Evolutionary conservation across 805 yeast genomes (phyloP).

Genomic region (Tetrapisispora namnaoensis): DNA sequence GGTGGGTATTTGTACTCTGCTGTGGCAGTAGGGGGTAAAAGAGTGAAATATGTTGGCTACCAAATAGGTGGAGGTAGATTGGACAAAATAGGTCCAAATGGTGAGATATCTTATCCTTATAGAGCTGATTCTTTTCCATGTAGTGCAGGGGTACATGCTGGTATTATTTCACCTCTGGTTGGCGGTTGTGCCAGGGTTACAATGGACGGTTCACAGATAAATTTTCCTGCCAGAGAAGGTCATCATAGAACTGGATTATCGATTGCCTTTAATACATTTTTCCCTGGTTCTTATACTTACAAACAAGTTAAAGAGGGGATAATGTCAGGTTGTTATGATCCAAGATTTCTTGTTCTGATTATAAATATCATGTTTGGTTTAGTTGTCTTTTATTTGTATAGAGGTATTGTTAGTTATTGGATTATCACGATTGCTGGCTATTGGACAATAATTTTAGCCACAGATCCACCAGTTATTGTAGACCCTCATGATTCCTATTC

Average conservation of each 20-base stretch:
- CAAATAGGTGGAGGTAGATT: constrained; percentile 67
- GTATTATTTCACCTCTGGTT: constrained; percentile 54
- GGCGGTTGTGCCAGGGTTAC: constrained; percentile 74
- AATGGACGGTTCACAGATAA: constrained; percentile 42
- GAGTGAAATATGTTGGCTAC: constrained; percentile 60
- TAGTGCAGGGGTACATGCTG: constrained; percentile 84
- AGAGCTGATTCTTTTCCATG: constrained; percentile 86
- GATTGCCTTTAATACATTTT: constrained; percentile 56
- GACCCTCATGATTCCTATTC: constrained; percentile 42
- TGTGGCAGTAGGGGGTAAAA: constrained; percentile 59
- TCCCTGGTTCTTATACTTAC: constrained; percentile 65
- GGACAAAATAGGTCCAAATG: constrained; percentile 9
- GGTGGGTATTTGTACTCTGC: constrained; percentile 69
- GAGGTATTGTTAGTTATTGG: constrained; percentile 50
- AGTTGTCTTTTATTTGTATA: constrained; percentile 46
- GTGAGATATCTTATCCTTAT: constrained; percentile 46
- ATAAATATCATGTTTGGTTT: constrained; percentile 54
- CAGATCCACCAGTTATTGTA: constrained; percentile 68
- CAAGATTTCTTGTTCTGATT: constrained; percentile 45
- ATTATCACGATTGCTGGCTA: constrained; percentile 53
- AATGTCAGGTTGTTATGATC: constrained; percentile 54
- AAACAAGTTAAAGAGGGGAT: constrained; percentile 32
- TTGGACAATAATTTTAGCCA: constrained; percentile 68
- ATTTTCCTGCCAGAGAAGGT: constrained; percentile 42
- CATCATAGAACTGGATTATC: constrained; percentile 40